Base-by-base conservation (phyloP, 768 basidiomycete genomes). In the Gymnopilus dilepis region DNA sequence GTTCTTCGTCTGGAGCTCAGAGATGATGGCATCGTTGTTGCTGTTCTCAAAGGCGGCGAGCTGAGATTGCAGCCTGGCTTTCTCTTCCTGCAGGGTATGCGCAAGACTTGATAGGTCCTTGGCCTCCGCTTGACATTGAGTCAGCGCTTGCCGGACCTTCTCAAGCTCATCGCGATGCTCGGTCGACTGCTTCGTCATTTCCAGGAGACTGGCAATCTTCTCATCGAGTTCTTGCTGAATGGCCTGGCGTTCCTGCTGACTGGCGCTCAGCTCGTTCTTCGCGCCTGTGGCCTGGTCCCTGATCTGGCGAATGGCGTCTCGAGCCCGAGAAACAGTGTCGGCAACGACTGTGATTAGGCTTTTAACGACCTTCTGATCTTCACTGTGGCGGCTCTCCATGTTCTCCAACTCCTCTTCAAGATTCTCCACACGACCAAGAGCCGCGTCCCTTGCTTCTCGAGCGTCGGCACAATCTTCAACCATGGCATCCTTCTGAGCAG, bases 401-500 rank as follows among this genome's bases (percentile, higher is more conserved):
- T 42, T 72, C 69, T 88, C 91, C 53, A 84, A 63, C 62, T 86
- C 84, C 41, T 86, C 82, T 66, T 93, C 91, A 60, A 88, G 70
- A n/a, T 72, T 73, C 58, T 93, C 92, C 26, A 83, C 72, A 60
- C 76, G 77, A 56, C 70, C 68, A 42, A 87, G 70, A 4, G 91
- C 89, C 24, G 81, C 80, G 71, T 94, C 89, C 34, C 92, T 80
- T 21, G 88, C 84, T 57, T 88, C 88, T 56, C 92, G 80, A 2
- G 90, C 91, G 57, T 88, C 86, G 4, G 88, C 87, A 67, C 92
- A 94, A 69, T 94, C 92, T 63, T 93, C 91, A 0, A 94, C 84
- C 89, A 94, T 91, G 1, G 90, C 87, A 58, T 86, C 85, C 71
- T 89, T 91, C 77, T 92, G 84, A 4, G 85, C 81, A 21, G 76